These are phyloP conservation scores for Mycena citricolor DNA, from an alignment of 1,284 basidiomycete genomes.

Conservation along the genomic window DNA sequence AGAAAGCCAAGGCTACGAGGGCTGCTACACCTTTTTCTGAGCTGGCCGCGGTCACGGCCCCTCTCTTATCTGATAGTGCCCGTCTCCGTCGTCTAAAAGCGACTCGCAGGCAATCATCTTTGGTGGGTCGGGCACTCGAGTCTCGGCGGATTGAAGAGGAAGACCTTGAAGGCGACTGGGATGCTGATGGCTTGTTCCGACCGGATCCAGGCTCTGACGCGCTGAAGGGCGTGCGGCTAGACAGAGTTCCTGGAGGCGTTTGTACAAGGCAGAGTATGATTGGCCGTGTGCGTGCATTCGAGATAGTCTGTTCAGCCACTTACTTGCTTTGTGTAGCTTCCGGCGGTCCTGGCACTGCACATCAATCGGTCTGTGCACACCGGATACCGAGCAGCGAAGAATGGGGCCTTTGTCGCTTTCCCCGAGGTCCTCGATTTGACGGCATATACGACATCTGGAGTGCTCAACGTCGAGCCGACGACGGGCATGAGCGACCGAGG, in stretches of 20 bases:
- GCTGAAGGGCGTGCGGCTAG: slow-evolving; percentile 70
- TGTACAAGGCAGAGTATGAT: slow-evolving; percentile 88
- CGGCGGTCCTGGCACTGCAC: slow-evolving; percentile 79
- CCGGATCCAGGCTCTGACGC: neutral
- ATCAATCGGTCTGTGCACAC: slow-evolving; percentile 84
- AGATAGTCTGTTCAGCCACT: slow-evolving; percentile 5
- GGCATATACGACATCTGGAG: slow-evolving; percentile 76
- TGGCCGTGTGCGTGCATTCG: slow-evolving; percentile 59
- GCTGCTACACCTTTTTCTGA: too few species aligned
- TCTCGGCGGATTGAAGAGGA: slow-evolving; percentile 80
- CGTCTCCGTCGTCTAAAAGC: slow-evolving; percentile 53
- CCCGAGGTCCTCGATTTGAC: slow-evolving; percentile 86
- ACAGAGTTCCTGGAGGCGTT: slow-evolving; percentile 70
- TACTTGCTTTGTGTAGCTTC: slow-evolving; percentile 52
- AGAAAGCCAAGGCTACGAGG: neutral
- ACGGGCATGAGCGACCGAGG: slow-evolving; percentile 47
- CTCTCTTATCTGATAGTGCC: too few species aligned
- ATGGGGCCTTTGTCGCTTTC: slow-evolving; percentile 76
- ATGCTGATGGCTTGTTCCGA: neutral
- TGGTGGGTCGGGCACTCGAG: slow-evolving; percentile 64
- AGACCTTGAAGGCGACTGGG: slow-evolving; percentile 20
- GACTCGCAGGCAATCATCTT: slow-evolving; percentile 57
- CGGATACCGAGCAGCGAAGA: slow-evolving; percentile 77
- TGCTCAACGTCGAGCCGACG: slow-evolving; percentile 67
- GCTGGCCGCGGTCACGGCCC: too few species aligned